phyloP scores from a whole-genome alignment of 768 basidiomycete species.

The Podaxis sp. region DNA sequence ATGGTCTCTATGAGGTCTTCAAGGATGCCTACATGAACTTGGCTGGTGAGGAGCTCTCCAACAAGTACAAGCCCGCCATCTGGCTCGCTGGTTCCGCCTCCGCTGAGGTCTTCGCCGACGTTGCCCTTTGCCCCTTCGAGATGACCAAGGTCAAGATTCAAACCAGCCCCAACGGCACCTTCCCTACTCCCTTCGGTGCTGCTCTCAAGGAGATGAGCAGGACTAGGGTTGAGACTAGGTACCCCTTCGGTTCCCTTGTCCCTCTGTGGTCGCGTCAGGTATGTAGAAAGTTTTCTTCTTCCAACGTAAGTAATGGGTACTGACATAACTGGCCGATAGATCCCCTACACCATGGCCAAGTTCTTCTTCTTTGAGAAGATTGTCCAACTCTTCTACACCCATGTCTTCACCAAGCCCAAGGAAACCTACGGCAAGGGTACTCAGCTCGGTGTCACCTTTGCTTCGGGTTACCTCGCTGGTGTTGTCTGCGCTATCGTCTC shows the following conservation, averaged over 20 bases:
- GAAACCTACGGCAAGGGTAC: slow-evolving; percentile 77
- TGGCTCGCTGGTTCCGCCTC: slow-evolving; percentile 95
- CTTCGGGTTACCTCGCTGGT: slow-evolving; percentile 93
- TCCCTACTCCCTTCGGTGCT: slow-evolving; percentile 73
- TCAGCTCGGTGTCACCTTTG: slow-evolving; percentile 87
- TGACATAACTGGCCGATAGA: slow-evolving; percentile 41
- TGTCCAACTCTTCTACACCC: slow-evolving; percentile 83
- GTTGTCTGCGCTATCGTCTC: slow-evolving; percentile 95
- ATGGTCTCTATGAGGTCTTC: slow-evolving; percentile 96
- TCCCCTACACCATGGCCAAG: slow-evolving; percentile 99
- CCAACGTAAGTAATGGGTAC: neutral
- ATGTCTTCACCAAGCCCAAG: slow-evolving; percentile 81
- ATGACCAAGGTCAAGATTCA: slow-evolving; percentile 94
- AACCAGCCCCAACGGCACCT: slow-evolving; percentile 71
- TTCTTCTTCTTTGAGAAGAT: slow-evolving; percentile 96
- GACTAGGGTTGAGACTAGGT: slow-evolving; percentile 71
- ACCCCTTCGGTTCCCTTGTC: slow-evolving; percentile 82
- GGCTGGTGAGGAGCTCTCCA: slow-evolving; percentile 77
- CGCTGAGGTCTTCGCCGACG: slow-evolving; percentile 94
- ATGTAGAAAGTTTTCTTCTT: neutral
- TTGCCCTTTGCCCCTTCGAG: slow-evolving; percentile 94
- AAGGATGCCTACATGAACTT: slow-evolving; percentile 91
- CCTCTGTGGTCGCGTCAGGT: slow-evolving; percentile 91
- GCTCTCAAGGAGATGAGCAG: slow-evolving; percentile 71
- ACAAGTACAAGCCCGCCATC: slow-evolving; percentile 85